Base-by-base conservation (phyloP, 352 stramenopile species). In the Globisporangium paroecandrum region DNA sequence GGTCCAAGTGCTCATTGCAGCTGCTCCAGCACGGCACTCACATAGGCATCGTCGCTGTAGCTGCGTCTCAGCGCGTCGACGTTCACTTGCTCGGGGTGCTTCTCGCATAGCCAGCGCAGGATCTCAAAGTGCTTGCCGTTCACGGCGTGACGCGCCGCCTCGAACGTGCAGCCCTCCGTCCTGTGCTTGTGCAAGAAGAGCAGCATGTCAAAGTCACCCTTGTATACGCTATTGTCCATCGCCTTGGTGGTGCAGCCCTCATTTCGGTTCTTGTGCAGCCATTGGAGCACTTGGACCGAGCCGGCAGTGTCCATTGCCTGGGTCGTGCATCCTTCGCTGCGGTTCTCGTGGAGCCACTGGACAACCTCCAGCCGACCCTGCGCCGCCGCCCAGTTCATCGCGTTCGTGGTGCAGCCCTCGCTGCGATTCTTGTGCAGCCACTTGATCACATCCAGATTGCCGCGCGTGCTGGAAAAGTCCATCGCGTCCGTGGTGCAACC, bases 401-500 rank as follows among this genome's bases (percentile, higher is more conserved):
- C 70, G 18, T 47, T 43, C 1, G 62, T 64, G 49, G 62, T 71
- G 22, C 70, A 76, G 7, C 67, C 67, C 18, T 70, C 70, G 12
- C 20, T 46, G 1, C 66, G 70, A 13, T 68, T 24, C 13, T 66
- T 66, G 10, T 76, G 67, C 12, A 76, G 59, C 58, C 62, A 68
- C 41, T 63, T 6, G 22, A 76, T 54, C 1, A 76, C 53, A 15
- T 58, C 46, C 12, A 74, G 6, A 38, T 76, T 60, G 18, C 70
- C 70, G 12, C 57, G 57, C 27, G 38, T 61, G 20, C 66, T 66
- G 22, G 69, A 62, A 58, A 49, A 77, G 69, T 91, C 78, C 73
- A 91, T 89, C 27, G 83, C 83, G 25, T 78, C 79, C 18, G 72
- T 75, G 15, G 82, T 89, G 71, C 79, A 87, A 20, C 84, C 81